Conservation (phyloP, 345 rosid species). For the Populus ilicifolia region DNA sequence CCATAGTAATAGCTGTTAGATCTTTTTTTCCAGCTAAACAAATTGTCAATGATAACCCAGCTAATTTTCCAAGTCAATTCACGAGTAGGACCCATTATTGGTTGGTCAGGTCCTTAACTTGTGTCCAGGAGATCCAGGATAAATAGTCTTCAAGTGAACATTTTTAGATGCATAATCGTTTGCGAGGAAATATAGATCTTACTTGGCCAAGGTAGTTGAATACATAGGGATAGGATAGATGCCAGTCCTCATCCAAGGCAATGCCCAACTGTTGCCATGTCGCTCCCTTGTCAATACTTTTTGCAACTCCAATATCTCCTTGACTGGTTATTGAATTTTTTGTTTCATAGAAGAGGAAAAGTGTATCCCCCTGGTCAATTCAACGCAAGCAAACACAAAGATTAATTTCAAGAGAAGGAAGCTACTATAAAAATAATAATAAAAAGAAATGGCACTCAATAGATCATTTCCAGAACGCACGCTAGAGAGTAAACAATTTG, state of each 20-base stretch:
- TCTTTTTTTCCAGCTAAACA: not conserved
- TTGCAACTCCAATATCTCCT: constrained; percentile 94
- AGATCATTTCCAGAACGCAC: not conserved
- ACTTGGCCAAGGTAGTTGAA: constrained; percentile 73
- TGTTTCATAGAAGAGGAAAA: constrained; percentile 78
- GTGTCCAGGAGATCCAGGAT: not conserved
- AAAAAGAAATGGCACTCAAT: not conserved
- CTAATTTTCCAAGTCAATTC: not conserved
- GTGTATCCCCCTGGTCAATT: constrained; percentile 53
- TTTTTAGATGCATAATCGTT: not conserved
- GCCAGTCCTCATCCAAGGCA: constrained; percentile 95
- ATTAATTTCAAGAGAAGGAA: not conserved
- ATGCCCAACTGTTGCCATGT: constrained; percentile 89
- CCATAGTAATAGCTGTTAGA: not conserved
- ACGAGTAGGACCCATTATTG: not conserved
- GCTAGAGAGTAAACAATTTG: not conserved
- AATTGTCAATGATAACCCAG: not conserved
- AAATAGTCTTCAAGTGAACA: not conserved
- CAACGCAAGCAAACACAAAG: not conserved
- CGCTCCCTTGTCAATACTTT: constrained; percentile 77
- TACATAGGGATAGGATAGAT: constrained; percentile 84
- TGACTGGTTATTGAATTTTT: constrained; percentile 75
- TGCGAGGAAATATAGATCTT: constrained; percentile 27
- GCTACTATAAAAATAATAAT: not conserved
- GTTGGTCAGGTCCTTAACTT: not conserved